Conservation (phyloP, 2,329 filamentous ascomycete species). For the Knufia fluminis region DNA sequence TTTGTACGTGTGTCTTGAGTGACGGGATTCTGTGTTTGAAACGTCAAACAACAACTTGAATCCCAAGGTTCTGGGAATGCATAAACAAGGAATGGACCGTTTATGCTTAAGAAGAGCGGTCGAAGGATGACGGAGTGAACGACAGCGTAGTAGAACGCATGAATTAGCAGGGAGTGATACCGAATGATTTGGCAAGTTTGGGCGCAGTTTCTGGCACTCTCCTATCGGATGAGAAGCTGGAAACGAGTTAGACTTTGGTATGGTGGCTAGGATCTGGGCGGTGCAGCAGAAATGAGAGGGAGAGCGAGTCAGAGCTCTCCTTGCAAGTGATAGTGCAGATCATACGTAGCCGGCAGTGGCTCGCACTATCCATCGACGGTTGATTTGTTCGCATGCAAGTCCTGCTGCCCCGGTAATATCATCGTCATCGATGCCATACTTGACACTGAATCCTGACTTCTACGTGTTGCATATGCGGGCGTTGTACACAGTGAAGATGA, state of each 20-base stretch:
- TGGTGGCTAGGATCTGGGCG: neutral
- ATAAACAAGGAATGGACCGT: neutral
- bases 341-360: neutral
- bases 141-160: no score
- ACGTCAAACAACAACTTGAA: neutral
- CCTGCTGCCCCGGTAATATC: neutral
- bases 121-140: no score
- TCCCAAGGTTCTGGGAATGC: no score
- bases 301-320: neutral
- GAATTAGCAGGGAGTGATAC: neutral
- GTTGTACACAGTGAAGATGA: neutral
- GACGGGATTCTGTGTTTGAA: neutral
- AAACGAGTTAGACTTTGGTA: neutral
- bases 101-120: no score
- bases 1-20: neutral
- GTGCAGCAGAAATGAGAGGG: neutral
- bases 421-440: neutral
- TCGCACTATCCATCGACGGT: neutral
- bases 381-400: neutral
- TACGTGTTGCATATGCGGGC: neutral
- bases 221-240: neutral
- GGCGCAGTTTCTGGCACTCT: neutral
- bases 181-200: neutral
- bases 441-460: neutral
- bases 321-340: neutral